Evolutionary conservation across 1,284 basidiomycete species (phyloP).

Genomic region (Trichosporon inkin): DNA sequence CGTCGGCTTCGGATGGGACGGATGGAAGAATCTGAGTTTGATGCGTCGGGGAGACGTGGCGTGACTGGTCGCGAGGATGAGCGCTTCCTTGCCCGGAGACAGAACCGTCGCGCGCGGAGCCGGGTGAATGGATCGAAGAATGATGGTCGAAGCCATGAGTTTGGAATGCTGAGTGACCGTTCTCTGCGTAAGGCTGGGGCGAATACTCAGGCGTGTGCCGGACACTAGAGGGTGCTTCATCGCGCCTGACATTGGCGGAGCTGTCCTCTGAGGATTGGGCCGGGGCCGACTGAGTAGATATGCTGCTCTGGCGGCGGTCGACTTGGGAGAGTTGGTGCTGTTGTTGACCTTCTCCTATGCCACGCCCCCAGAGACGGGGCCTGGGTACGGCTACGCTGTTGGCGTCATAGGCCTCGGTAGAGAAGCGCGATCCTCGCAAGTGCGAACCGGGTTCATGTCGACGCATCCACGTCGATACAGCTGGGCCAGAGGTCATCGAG

Average conservation of each 20-base stretch:
- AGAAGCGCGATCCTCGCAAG: background rate
- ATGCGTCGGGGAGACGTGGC: background rate
- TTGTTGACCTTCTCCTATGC: background rate
- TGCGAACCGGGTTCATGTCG: background rate
- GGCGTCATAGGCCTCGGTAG: background rate
- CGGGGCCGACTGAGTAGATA: too few species aligned
- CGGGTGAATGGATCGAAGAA: background rate
- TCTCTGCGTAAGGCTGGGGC: too few species aligned
- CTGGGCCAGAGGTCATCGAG: too few species aligned
- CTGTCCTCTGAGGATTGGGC: too few species aligned
- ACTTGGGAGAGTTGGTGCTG: background rate
- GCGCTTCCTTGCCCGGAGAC: background rate
- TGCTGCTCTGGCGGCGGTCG: background rate
- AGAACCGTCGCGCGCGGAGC: background rate
- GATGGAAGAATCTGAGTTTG: background rate
- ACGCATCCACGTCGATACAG: background rate
- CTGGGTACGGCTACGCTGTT: conserved; percentile 6
- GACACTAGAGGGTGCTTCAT: too few species aligned
- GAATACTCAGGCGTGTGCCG: too few species aligned
- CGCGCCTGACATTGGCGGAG: too few species aligned
- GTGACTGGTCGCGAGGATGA: background rate
- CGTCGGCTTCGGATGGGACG: too few species aligned
- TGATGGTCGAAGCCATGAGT: background rate
- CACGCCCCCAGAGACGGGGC: conserved; percentile 9
- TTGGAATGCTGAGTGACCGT: too few species aligned